A percentile compares a stretch with the other conserved stretches of the same genome.
Conservation (phyloP, 805 yeast genomes). For the Candida glaebosa region DNA sequence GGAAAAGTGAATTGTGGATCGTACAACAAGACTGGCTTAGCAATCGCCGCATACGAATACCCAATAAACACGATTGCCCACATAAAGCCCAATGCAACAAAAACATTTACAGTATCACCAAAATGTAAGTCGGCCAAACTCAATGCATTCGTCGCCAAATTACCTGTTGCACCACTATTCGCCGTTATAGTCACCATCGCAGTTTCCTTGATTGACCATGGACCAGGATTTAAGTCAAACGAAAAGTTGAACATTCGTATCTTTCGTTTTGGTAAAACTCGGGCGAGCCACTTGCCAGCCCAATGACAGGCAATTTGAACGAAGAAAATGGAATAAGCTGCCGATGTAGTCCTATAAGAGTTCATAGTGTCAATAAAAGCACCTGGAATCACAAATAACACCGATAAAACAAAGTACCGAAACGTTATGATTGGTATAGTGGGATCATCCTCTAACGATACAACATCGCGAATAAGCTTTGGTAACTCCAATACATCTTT, state of each 20-base stretch:
- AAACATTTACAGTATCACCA: constrained; percentile 30
- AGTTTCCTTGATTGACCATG: constrained; percentile 54
- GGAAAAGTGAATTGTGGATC: constrained; percentile 52
- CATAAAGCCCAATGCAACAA: constrained; percentile 44
- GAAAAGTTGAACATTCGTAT: constrained; percentile 16
- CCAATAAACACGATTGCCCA: constrained; percentile 51
- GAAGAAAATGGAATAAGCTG: constrained; percentile 49
- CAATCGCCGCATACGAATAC: constrained; percentile 51
- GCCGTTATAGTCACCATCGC: constrained; percentile 51
- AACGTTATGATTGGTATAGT: constrained; percentile 35
- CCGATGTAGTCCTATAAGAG: constrained; percentile 42
- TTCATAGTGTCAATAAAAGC: constrained; percentile 42
- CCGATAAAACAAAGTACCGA: constrained; percentile 30
- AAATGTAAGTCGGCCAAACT: constrained; percentile 46
- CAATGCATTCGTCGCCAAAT: constrained; percentile 45
- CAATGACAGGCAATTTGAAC: constrained; percentile 50
- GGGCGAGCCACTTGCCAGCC: constrained; percentile 45
- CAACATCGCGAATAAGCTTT: constrained; percentile 30
- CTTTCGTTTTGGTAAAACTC: constrained; percentile 31
- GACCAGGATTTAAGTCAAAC: constrained; percentile 49
- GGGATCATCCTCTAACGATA: constrained; percentile 38
- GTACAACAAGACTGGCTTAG: constrained; percentile 41
- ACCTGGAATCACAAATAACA: constrained; percentile 37
- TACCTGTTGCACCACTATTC: constrained; percentile 51
- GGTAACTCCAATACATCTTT: constrained; percentile 27